A percentile compares a stretch with the other conserved stretches of the same genome.
phyloP scores from a whole-genome alignment of 2,329 filamentous ascomycete species.

The Cercospora zeina region DNA sequence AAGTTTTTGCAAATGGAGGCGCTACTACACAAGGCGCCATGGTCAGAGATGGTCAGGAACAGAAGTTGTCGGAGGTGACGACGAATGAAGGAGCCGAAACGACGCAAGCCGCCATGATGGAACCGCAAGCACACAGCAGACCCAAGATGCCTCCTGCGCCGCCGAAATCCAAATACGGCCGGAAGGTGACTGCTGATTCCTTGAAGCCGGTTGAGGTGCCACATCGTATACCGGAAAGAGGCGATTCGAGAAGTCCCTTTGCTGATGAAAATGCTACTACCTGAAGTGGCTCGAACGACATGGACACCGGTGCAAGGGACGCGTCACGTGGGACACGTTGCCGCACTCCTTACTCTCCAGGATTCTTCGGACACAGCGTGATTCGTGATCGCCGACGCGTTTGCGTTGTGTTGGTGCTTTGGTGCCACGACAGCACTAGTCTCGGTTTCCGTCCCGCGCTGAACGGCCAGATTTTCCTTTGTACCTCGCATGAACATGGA shows the following conservation, averaged over 20 bases:
- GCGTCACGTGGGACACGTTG: neutral
- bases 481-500: neutral
- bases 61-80: constrained; percentile 8
- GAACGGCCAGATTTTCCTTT: neutral
- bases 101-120: constrained; percentile 12
- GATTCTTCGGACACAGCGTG: too few species aligned
- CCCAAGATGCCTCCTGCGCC: constrained; percentile 15
- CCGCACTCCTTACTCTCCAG: neutral
- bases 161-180: constrained; percentile 18
- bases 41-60: constrained; percentile 11
- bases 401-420: neutral
- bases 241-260: constrained; percentile 30
- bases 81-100: neutral
- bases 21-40: constrained; percentile 18
- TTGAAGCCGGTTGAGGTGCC: constrained; percentile 9
- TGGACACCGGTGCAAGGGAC: neutral
- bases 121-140: constrained; percentile 20
- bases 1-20: constrained; percentile 19
- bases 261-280: constrained; percentile 30
- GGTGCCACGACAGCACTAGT: neutral
- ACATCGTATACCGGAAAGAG: constrained; percentile 18
- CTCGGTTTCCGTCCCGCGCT: constrained; percentile 1
- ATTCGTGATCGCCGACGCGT: neutral
- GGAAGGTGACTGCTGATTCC: constrained; percentile 10
- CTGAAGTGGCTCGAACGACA: constrained; percentile 15